Evolutionary conservation across 352 stramenopile species (phyloP).

Genomic region (Albugo candida): DNA sequence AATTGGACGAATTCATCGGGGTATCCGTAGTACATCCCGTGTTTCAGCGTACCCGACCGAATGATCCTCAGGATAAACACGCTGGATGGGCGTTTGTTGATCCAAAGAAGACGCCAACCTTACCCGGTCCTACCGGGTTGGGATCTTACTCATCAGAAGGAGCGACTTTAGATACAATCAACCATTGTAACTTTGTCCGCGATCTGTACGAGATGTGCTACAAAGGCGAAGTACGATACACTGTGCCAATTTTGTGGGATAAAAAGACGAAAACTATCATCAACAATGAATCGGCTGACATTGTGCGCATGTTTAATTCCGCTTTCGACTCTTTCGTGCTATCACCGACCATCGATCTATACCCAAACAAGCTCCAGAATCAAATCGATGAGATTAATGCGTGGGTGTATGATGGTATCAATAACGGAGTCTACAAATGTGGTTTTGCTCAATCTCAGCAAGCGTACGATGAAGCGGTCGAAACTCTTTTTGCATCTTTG

Average conservation of each 20-base stretch:
- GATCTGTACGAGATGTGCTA: slow-evolving; percentile 74
- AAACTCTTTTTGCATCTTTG: slow-evolving; percentile 60
- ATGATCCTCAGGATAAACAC: slow-evolving; percentile 52
- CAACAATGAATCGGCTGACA: slow-evolving; percentile 91
- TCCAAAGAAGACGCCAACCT: slow-evolving; percentile 15
- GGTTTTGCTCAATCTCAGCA: slow-evolving; percentile 33
- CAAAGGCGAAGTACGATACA: slow-evolving; percentile 65
- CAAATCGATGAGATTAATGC: slow-evolving; percentile 75
- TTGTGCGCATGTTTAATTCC: slow-evolving; percentile 89
- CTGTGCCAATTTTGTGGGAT: slow-evolving; percentile 88
- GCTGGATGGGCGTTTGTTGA: slow-evolving; percentile 74
- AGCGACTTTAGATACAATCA: slow-evolving; percentile 28
- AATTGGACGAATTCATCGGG: slow-evolving; percentile 76
- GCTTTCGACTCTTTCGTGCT: slow-evolving; percentile 74
- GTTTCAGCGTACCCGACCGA: slow-evolving; percentile 38
- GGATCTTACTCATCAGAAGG: slow-evolving; percentile 19
- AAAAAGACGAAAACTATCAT: slow-evolving; percentile 87
- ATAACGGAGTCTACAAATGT: slow-evolving; percentile 80
- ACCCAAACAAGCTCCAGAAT: slow-evolving; percentile 49
- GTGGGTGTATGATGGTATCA: slow-evolving; percentile 84
- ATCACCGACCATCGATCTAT: slow-evolving; percentile 58
- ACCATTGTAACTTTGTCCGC: slow-evolving; percentile 46
- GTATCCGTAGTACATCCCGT: slow-evolving; percentile 62
- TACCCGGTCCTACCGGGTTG: slow-evolving; percentile 13
- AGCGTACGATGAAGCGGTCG: slow-evolving; percentile 81